Evolutionary conservation across 805 yeast species (phyloP).

Genomic region (Yarrowia bubula): DNA sequence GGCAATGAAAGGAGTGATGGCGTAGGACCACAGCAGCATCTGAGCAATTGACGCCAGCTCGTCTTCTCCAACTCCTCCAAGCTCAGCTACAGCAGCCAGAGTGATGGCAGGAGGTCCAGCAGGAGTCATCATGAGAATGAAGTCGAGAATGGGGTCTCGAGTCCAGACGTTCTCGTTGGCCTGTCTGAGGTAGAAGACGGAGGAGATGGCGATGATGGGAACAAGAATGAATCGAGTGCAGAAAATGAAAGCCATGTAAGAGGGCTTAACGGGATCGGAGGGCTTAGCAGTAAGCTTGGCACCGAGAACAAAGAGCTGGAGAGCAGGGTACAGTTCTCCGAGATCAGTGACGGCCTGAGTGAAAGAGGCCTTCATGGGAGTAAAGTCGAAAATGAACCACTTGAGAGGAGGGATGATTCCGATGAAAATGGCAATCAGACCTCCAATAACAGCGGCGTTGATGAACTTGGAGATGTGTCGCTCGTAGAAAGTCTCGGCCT

Average conservation of each 20-base stretch:
- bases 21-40: constrained; percentile 30
- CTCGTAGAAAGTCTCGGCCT: constrained; percentile 3
- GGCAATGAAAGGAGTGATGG: constrained; percentile 31
- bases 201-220: constrained; percentile 28
- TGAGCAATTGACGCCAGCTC: constrained; percentile 30
- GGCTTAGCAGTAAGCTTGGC: constrained; percentile 30
- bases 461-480: constrained; percentile 24
- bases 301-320: constrained; percentile 32
- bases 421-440: constrained; percentile 30
- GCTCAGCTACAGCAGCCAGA: constrained; percentile 32
- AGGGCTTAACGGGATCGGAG: constrained; percentile 26
- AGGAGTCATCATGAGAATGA: constrained; percentile 31
- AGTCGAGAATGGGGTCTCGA: constrained; percentile 30
- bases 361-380: constrained; percentile 28
- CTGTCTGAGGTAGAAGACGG: constrained; percentile 29
- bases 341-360: constrained; percentile 30
- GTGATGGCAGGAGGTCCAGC: constrained; percentile 33
- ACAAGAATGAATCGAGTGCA: constrained; percentile 28
- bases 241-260: constrained; percentile 25
- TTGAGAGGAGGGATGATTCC: constrained; percentile 32
- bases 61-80: constrained; percentile 30
- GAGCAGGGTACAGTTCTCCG: constrained; percentile 33
- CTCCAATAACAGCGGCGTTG: constrained; percentile 31
- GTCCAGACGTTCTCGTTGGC: constrained; percentile 29
- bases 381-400: constrained; percentile 29